Evolutionary conservation across 352 stramenopile genomes (phyloP), one percentile per base, ranked within the genome.

Genomic region (Phytophthora melonis): DNA sequence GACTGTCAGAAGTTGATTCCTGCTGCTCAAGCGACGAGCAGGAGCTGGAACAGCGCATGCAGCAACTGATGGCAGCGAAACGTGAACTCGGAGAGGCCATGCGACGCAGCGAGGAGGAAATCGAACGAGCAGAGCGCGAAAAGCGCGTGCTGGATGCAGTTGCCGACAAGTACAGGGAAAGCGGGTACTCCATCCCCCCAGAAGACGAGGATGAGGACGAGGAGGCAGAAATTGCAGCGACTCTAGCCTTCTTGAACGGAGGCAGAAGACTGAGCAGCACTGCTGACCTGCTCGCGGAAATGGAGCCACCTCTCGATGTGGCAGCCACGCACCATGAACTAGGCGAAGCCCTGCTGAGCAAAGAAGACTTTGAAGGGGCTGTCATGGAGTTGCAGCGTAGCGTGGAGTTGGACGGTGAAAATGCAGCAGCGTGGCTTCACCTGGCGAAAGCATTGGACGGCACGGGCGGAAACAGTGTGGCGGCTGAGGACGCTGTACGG

Each of bases 381-480:
- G 75, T 72, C 2, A 34, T 64, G 3, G 81, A 83, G 52, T 77
- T 93, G 23, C 77, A 85, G 39, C 78, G 80, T 19, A 80, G 80
- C 6, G 59, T 90, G 11, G 66, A 79, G 16, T 55, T 92, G 7
- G 66, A 90, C 27, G 25, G 60, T 8, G 53, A 70, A 10, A 83
- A 88, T 30, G 78, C 83, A 3, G 62, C 63, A 5, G 53, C 72
- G n/a, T 91, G 82, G 82, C 85, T 87, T 43, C 71, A 90, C 52
- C 72, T 91, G 43, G 86, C 86, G 13, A 93, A 86, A 66, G 86
- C 84, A 19, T 53, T 92, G n/a, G 86, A 93, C 52, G 80, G 77
- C 0, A 68, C 69, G 8, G 81, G 84, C 2, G 58, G 65, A 13
- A 73, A 88, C 55, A 68, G 61, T 23, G 64, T 65, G 9, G 74